Conservation (phyloP, 2,329 filamentous ascomycete species). For the Lachnellula hyalina region DNA sequence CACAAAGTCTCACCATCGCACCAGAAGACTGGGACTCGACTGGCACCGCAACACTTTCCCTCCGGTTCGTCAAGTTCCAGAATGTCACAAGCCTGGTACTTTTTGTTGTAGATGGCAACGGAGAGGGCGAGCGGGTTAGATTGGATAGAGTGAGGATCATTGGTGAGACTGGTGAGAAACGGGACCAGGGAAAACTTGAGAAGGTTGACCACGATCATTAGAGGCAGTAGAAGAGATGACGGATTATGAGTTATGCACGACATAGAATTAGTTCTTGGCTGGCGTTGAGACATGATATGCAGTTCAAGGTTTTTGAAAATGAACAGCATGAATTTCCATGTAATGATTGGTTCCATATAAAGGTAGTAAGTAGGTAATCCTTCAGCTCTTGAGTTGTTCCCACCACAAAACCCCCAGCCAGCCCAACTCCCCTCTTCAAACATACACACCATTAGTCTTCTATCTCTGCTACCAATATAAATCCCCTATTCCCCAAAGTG, state of each 20-base stretch:
- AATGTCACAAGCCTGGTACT: slow-evolving; percentile 81
- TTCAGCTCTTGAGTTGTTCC: not conserved
- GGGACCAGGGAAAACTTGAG: slow-evolving; percentile 89
- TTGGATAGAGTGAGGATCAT: slow-evolving; percentile 75
- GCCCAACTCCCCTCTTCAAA: slow-evolving; percentile 9
- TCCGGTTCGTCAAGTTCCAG: slow-evolving; percentile 97
- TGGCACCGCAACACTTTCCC: slow-evolving; percentile 63
- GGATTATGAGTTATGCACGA: slow-evolving; percentile 2
- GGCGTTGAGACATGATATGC: slow-evolving; percentile 18
- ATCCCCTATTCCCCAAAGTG: not conserved
- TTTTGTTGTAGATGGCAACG: slow-evolving; percentile 83
- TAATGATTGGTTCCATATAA: not conserved
- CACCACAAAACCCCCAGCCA: no score
- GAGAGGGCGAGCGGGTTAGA: slow-evolving; percentile 77
- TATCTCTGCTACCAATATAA: slow-evolving; percentile 2
- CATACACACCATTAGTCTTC: slow-evolving; percentile 7
- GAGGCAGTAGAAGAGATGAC: not conserved
- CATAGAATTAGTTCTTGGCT: slow-evolving; percentile 10
- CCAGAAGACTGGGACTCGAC: slow-evolving; percentile 77
- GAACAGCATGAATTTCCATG: slow-evolving; percentile 8
- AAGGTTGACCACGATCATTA: slow-evolving; percentile 57
- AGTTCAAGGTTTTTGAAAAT: not conserved
- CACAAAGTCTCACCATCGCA: slow-evolving; percentile 71
- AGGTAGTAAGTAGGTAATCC: not conserved
- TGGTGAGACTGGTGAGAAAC: slow-evolving; percentile 86